Evolutionary conservation across 345 rosid species (phyloP).

Genomic region (Dipteronia dyeriana): DNA sequence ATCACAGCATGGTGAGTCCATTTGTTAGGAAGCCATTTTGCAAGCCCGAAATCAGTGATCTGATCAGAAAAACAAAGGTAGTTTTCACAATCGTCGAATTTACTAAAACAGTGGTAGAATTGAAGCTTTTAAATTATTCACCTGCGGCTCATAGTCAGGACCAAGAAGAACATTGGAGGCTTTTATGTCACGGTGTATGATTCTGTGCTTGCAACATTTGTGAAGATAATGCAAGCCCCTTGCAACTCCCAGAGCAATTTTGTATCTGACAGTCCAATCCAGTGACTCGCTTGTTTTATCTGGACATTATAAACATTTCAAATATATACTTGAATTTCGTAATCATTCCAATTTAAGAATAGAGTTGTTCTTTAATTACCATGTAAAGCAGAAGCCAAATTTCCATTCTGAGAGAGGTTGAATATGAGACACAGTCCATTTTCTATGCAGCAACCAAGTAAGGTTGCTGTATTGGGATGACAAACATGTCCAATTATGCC

Average conservation of each 20-base stretch:
- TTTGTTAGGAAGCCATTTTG: slow-evolving; percentile 94
- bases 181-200: slow-evolving; percentile 94
- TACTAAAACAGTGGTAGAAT: not conserved
- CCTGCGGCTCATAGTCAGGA: slow-evolving; percentile 87
- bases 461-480: slow-evolving; percentile 79
- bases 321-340: too few species aligned
- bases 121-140: slow-evolving; percentile 23
- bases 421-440: slow-evolving; percentile 84
- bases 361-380: slow-evolving; percentile 37
- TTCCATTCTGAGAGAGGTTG: slow-evolving; percentile 79
- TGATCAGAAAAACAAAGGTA: slow-evolving; percentile 11
- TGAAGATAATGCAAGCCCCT: slow-evolving; percentile 91
- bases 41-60: slow-evolving; percentile 97
- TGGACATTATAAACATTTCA: slow-evolving; percentile 8
- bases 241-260: slow-evolving; percentile 76
- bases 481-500: slow-evolving; percentile 80
- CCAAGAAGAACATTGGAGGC: slow-evolving; percentile 93
- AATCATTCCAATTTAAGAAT: not conserved
- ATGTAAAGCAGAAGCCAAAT: slow-evolving; percentile 71
- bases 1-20: slow-evolving; percentile 89
- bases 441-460: slow-evolving; percentile 87
- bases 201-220: slow-evolving; percentile 79
- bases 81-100: not conserved
- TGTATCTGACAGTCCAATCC: slow-evolving; percentile 73
- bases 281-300: slow-evolving; percentile 42